Evolutionary conservation across 148 eudicot genomes (phyloP).

Genomic region (Rhododendron molle): DNA sequence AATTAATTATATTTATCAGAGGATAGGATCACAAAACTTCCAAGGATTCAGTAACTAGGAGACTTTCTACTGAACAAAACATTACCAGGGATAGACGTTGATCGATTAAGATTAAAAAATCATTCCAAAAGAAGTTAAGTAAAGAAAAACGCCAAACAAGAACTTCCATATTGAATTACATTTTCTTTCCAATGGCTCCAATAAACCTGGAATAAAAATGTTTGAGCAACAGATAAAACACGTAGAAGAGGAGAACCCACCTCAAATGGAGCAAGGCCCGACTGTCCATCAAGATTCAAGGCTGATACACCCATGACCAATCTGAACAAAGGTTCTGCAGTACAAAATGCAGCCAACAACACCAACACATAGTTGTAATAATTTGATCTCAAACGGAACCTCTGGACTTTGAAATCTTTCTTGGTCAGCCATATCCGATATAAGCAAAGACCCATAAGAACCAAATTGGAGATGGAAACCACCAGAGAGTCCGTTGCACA

Average conservation of each 20-base stretch:
- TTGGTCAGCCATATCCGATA: slow-evolving; percentile 75
- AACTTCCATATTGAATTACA: not conserved
- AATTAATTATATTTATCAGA: not conserved
- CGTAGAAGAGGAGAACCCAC: slow-evolving; percentile 27
- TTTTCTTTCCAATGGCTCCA: not conserved
- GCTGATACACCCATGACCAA: slow-evolving; percentile 82
- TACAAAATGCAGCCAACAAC: slow-evolving; percentile 61
- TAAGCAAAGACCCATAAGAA: slow-evolving; percentile 56
- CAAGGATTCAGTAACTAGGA: not conserved
- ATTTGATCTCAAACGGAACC: slow-evolving; percentile 66
- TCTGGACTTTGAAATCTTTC: slow-evolving; percentile 50
- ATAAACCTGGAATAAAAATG: not conserved
- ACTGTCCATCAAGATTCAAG: slow-evolving; percentile 72
- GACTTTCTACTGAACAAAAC: not conserved
- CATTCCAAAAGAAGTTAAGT: not conserved
- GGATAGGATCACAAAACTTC: not conserved
- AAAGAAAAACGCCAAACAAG: not conserved
- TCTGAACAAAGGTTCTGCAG: slow-evolving; percentile 81
- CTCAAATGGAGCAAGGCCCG: slow-evolving; percentile 80
- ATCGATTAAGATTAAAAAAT: not conserved
- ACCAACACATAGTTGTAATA: slow-evolving; percentile 66
- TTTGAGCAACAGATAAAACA: not conserved
- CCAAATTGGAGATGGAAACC: slow-evolving; percentile 54
- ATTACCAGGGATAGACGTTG: not conserved
- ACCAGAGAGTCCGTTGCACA: slow-evolving; percentile 77